Conservation (phyloP, 2,329 filamentous ascomycete genomes). For the Cordyceps pruinosa region DNA sequence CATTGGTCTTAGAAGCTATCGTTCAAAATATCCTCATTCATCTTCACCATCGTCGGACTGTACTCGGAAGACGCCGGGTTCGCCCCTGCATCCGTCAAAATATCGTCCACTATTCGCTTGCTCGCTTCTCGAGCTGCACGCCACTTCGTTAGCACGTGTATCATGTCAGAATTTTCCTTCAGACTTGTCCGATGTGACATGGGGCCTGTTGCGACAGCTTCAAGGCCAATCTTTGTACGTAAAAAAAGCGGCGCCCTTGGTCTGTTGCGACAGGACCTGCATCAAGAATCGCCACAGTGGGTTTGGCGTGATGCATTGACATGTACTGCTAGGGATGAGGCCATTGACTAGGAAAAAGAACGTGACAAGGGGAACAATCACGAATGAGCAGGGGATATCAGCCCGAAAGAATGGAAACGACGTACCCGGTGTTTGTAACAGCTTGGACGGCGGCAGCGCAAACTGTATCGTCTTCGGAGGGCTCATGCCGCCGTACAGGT, state of each 20-base stretch:
- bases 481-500: conserved; percentile 64
- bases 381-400: background rate
- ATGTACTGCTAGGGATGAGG: background rate
- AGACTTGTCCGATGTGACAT: background rate
- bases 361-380: background rate
- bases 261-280: background rate
- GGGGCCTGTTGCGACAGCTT: background rate
- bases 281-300: conserved; percentile 4
- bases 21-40: conserved; percentile 54
- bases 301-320: background rate
- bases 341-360: background rate
- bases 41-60: conserved; percentile 59
- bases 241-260: conserved; percentile 1
- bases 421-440: conserved; percentile 74
- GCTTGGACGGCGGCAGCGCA: conserved; percentile 65
- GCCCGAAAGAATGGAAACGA: background rate
- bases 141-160: conserved; percentile 10
- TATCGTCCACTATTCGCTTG: conserved; percentile 72
- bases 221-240: background rate
- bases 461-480: conserved; percentile 93
- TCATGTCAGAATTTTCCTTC: background rate
- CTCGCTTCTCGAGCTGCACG: conserved; percentile 67
- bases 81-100: conserved; percentile 68
- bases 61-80: conserved; percentile 49
- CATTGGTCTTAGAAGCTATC: conserved; percentile 48